Percentiles rank a stretch among this genome's conserved stretches.
phyloP scores from a whole-genome alignment of 345 rosid genomes.

The Eucalyptus regnans region DNA sequence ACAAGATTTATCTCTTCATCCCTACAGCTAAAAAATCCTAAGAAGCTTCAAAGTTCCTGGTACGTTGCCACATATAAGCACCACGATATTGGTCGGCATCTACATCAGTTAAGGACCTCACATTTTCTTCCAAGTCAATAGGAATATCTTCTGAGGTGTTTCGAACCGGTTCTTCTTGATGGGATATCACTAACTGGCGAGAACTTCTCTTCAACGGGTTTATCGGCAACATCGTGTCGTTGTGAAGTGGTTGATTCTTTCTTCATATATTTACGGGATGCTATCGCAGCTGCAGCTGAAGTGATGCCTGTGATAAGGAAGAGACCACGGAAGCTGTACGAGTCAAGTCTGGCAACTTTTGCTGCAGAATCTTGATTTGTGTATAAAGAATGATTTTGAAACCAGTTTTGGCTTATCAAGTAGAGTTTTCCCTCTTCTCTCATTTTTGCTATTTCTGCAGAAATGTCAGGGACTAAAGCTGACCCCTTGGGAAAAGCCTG shows the following conservation, averaged over 20 bases:
- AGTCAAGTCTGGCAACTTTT: background rate
- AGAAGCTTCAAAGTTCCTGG: background rate
- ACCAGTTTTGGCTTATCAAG: conserved; percentile 1
- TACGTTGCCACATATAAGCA: background rate
- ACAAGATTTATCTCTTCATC: too few species aligned
- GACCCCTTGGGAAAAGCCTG: conserved; percentile 21
- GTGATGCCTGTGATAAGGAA: too few species aligned
- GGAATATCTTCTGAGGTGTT: background rate
- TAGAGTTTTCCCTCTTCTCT: conserved; percentile 8
- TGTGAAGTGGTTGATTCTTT: background rate
- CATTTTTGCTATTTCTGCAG: conserved; percentile 13
- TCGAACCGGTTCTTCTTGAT: background rate
- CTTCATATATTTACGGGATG: background rate
- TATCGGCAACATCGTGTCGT: background rate
- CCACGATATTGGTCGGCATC: background rate
- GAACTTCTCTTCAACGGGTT: background rate
- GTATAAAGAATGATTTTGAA: background rate
- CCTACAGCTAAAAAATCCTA: background rate
- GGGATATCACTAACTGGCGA: background rate
- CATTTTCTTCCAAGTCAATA: background rate
- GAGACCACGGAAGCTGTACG: too few species aligned
- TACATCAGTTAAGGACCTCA: background rate
- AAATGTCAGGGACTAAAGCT: conserved; percentile 4
- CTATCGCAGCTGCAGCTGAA: background rate
- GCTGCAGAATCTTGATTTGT: background rate